phyloP scores from a whole-genome alignment of 768 basidiomycete genomes.

The Ephemerocybe angulata region DNA sequence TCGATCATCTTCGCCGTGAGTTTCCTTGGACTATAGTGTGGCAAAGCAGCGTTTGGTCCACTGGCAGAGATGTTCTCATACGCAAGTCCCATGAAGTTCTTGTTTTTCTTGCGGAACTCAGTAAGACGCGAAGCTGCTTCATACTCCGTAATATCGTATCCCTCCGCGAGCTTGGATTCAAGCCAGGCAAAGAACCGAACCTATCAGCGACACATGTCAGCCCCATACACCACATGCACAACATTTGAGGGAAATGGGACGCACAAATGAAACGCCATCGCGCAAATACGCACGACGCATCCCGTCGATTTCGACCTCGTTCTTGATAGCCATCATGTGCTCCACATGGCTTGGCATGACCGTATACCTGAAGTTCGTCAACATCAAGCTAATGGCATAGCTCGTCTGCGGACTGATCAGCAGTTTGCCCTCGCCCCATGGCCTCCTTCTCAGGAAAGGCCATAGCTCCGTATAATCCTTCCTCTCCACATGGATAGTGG shows the following conservation, averaged over 20 bases:
- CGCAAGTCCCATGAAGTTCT: slow-evolving; percentile 79
- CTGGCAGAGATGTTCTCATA: slow-evolving; percentile 89
- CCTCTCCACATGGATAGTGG: slow-evolving; percentile 51
- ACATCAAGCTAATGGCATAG: slow-evolving; percentile 81
- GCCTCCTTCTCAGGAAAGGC: slow-evolving; percentile 68
- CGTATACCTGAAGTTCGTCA: slow-evolving; percentile 79
- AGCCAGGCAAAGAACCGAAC: slow-evolving; percentile 89
- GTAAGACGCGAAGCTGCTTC: slow-evolving; percentile 84
- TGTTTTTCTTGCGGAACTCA: slow-evolving; percentile 66
- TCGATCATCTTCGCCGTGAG: slow-evolving; percentile 69
- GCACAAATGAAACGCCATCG: slow-evolving; percentile 81
- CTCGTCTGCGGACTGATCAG: slow-evolving; percentile 72
- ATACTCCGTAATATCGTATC: slow-evolving; percentile 86
- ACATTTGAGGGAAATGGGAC: slow-evolving; percentile 29
- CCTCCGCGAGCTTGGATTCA: slow-evolving; percentile 70
- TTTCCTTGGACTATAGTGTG: slow-evolving; percentile 85
- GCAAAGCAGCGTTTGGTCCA: slow-evolving; percentile 89
- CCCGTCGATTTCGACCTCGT: slow-evolving; percentile 79
- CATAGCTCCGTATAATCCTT: slow-evolving; percentile 76
- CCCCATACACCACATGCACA: slow-evolving; percentile 9
- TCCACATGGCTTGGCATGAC: slow-evolving; percentile 69
- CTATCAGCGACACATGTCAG: slow-evolving; percentile 26
- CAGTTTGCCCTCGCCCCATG: slow-evolving; percentile 80
- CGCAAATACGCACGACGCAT: slow-evolving; percentile 80
- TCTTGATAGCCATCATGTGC: slow-evolving; percentile 84